These are phyloP conservation scores for Lactarius hatsudake DNA, from an alignment of 768 basidiomycete genomes.

Conservation along the genomic window DNA sequence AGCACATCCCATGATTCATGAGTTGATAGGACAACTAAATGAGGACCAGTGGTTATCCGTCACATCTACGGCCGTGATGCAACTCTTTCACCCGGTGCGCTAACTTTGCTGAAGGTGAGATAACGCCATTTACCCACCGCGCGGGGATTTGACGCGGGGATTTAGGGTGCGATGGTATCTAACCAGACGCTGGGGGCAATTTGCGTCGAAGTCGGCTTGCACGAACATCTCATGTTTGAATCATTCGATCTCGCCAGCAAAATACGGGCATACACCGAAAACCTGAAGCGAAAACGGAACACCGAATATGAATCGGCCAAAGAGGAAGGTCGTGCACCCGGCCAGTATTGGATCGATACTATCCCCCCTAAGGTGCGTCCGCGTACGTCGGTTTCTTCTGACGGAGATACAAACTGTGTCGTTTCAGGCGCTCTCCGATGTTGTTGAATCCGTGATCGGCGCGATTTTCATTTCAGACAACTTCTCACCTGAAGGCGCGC, in stretches of 20 bases:
- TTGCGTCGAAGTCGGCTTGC: constrained; percentile 65
- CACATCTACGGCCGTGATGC: constrained; percentile 66
- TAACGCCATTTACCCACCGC: neutral
- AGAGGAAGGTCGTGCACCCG: constrained; percentile 49
- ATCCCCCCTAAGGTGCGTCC: constrained; percentile 70
- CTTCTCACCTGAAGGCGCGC: constrained; percentile 58
- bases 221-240: constrained; percentile 58
- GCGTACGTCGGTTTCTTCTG: neutral
- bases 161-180: constrained; percentile 81
- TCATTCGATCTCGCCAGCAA: constrained; percentile 48
- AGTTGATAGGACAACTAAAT: neutral
- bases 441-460: constrained; percentile 77
- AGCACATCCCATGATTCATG: constrained; percentile 31
- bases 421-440: constrained; percentile 67
- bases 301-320: constrained; percentile 48
- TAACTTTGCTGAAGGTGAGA: constrained; percentile 73
- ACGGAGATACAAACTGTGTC: constrained; percentile 1
- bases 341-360: constrained; percentile 77
- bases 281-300: constrained; percentile 45
- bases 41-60: constrained; percentile 60
- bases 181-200: constrained; percentile 75
- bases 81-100: constrained; percentile 65
- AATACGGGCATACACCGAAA: constrained; percentile 53
- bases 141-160: constrained; percentile 2
- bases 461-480: constrained; percentile 77